Percentiles rank a stretch among this genome's conserved stretches.
These are phyloP conservation scores for Kondoa malvinella DNA, from an alignment of 768 basidiomycete species.

Conservation along the genomic window DNA sequence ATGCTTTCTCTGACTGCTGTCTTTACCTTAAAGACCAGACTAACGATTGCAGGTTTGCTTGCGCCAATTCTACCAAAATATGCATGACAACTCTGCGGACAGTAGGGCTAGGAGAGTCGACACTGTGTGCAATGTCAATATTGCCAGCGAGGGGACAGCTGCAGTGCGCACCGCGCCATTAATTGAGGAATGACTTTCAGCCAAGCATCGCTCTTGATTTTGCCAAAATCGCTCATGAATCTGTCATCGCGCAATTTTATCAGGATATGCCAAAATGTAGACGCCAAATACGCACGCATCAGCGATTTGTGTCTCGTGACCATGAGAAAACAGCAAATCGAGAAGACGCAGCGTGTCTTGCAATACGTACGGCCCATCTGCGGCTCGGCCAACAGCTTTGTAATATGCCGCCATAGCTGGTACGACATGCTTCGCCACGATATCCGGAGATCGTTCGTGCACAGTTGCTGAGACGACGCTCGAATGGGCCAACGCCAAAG, in stretches of 20 bases:
- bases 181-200: neutral
- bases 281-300: neutral
- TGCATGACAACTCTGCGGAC: neutral
- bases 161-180: neutral
- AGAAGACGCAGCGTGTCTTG: conserved; percentile 5
- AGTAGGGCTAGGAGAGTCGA: neutral
- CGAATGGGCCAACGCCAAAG: neutral
- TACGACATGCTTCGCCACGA: neutral
- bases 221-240: neutral
- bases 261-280: neutral
- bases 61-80: neutral
- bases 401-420: neutral
- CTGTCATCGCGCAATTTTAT: neutral
- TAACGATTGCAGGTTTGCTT: neutral
- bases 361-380: neutral
- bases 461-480: neutral
- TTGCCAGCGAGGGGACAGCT: neutral
- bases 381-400: neutral
- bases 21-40: neutral
- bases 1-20: no score
- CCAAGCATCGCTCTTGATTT: neutral
- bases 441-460: neutral
- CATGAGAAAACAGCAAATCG: neutral
- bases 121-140: neutral
- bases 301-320: conserved; percentile 1